Evolutionary conservation across 2,329 filamentous ascomycete species (phyloP).

Genomic region (Epichloe sp.): DNA sequence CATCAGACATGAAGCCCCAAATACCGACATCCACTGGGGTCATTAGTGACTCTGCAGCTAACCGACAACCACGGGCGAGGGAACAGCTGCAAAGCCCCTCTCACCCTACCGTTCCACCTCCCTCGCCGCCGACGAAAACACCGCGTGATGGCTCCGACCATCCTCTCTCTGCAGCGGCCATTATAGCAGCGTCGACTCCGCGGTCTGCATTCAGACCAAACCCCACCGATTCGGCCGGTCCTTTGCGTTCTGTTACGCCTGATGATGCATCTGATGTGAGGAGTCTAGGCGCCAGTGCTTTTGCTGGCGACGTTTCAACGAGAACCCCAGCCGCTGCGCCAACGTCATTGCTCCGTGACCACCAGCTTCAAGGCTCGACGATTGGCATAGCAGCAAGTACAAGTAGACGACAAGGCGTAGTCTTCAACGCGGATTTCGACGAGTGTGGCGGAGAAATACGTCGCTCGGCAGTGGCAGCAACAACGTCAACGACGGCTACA

Average conservation of each 20-base stretch:
- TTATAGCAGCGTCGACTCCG: slow-evolving; percentile 19
- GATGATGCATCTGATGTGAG: slow-evolving; percentile 32
- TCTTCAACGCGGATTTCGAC: slow-evolving; percentile 44
- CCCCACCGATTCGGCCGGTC: slow-evolving; percentile 21
- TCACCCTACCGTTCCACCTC: slow-evolving; percentile 7
- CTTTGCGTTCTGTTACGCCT: slow-evolving; percentile 54
- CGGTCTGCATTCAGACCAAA: slow-evolving; percentile 21
- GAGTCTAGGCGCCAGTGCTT: slow-evolving; percentile 13
- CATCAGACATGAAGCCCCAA: slow-evolving; percentile 33
- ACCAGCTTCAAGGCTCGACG: slow-evolving; percentile 20
- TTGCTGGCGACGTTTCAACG: slow-evolving; percentile 9
- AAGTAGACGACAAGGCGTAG: slow-evolving; percentile 42
- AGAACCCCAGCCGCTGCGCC: background rate
- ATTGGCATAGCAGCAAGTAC: slow-evolving; percentile 21
- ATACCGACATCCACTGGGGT: slow-evolving; percentile 13
- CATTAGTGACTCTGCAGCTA: slow-evolving; percentile 22
- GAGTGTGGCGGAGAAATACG: slow-evolving; percentile 18
- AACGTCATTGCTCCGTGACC: slow-evolving; percentile 12
- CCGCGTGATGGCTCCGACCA: background rate
- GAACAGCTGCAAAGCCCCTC: slow-evolving; percentile 7
- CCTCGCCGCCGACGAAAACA: slow-evolving; percentile 7
- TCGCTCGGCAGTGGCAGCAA: slow-evolving; percentile 21
- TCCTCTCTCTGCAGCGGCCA: slow-evolving; percentile 3
- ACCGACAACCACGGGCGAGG: slow-evolving; percentile 16
- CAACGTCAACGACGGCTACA: background rate